Percentiles rank a stretch among this genome's conserved stretches.
Conservation (phyloP, 441 rosid species). For the Biscutella laevigata region DNA sequence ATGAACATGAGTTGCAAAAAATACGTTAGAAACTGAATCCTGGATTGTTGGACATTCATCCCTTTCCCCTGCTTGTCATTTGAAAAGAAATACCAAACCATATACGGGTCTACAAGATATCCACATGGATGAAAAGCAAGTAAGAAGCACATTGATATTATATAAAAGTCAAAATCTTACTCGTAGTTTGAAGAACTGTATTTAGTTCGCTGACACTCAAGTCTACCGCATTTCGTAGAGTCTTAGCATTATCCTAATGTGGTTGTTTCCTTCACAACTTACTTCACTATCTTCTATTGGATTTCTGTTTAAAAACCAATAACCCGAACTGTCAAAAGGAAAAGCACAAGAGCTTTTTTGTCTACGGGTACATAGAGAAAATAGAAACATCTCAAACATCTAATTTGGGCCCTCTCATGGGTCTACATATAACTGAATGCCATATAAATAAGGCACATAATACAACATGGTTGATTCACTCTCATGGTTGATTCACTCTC, state of each 20-base stretch:
- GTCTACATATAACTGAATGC: conserved; percentile 27
- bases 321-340: neutral
- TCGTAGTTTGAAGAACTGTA: neutral
- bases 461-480: conserved; percentile 26
- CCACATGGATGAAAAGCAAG: conserved; percentile 8
- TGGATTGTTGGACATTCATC: conserved; percentile 74
- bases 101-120: conserved; percentile 65
- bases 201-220: conserved; percentile 35
- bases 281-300: conserved; percentile 63
- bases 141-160: neutral
- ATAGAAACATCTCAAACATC: neutral
- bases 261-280: conserved; percentile 64
- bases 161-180: neutral
- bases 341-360: neutral
- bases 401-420: conserved; percentile 39
- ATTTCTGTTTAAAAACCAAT: conserved; percentile 29
- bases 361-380: no score
- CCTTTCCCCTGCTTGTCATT: conserved; percentile 89
- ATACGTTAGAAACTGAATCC: conserved; percentile 69
- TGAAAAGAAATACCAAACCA: conserved; percentile 94
- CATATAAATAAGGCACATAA: conserved; percentile 30
- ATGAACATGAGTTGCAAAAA: conserved; percentile 87
- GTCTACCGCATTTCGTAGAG: conserved; percentile 26
- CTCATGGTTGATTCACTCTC: no score
- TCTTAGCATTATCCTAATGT: conserved; percentile 30